Evolutionary conservation across 306 rosid species (phyloP).

Genomic region (Argentina anserina): DNA sequence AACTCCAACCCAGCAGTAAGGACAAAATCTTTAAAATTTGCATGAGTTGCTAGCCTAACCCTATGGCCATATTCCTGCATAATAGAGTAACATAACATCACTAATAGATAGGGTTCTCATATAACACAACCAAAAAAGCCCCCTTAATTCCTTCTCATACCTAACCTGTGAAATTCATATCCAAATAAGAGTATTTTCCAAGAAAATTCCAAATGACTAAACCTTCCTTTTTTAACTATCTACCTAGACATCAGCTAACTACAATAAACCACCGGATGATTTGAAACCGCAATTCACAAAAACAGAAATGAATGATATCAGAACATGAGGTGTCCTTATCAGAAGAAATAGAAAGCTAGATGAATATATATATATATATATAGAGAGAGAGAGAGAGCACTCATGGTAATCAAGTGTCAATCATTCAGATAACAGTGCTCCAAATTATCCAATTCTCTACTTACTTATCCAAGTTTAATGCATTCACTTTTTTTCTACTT

Average conservation of each 20-base stretch:
- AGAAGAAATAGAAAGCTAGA: background rate
- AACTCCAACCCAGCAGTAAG: constrained; percentile 82
- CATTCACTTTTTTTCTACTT: background rate
- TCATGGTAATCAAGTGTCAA: background rate
- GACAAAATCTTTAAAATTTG: constrained; percentile 87
- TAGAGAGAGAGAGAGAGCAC: background rate
- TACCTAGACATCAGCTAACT: no score
- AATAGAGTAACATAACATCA: constrained; percentile 29
- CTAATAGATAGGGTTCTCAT: constrained; percentile 6
- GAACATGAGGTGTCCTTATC: no score
- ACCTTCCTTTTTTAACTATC: no score
- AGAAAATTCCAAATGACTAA: no score
- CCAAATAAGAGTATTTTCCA: background rate
- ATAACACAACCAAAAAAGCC: constrained; percentile 6
- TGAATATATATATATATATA: no score
- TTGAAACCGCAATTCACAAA: background rate
- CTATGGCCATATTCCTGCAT: constrained; percentile 84
- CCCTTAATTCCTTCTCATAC: background rate
- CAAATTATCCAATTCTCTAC: background rate
- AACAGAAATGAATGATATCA: no score
- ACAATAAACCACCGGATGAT: background rate
- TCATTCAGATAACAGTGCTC: background rate
- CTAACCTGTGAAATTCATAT: background rate
- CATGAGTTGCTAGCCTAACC: constrained; percentile 91
- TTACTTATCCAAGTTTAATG: background rate